A percentile compares a stretch with the other conserved stretches of the same genome.
These are phyloP conservation scores for Adansonia grandidieri DNA, from an alignment of 441 rosid species.

Conservation along the genomic window DNA sequence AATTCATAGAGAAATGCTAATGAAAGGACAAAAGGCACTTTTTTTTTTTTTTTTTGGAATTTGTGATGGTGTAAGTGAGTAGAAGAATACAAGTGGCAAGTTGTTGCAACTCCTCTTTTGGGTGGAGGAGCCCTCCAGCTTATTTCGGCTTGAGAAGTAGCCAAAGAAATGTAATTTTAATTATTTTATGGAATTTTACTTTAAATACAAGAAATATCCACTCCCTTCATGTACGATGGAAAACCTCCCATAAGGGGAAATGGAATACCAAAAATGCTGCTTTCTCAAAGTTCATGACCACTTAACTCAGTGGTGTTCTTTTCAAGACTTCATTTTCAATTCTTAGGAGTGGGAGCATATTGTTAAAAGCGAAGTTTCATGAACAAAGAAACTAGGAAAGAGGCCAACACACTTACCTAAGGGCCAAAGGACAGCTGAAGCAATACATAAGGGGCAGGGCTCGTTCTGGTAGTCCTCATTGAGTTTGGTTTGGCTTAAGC, in stretches of 20 bases:
- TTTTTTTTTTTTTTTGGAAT: too few relatives aligned
- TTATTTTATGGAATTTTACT: too few relatives aligned
- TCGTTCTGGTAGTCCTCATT: slow-evolving; percentile 8
- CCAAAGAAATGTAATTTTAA: background rate
- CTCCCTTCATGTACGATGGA: background rate
- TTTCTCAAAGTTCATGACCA: slow-evolving; percentile 20
- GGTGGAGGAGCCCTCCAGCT: too few relatives aligned
- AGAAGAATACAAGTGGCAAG: too few relatives aligned
- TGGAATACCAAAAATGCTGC: background rate
- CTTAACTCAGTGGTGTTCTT: slow-evolving; percentile 20
- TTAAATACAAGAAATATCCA: too few relatives aligned
- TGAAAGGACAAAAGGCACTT: too few relatives aligned
- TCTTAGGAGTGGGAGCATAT: slow-evolving; percentile 25
- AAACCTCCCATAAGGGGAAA: background rate
- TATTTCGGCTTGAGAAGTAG: background rate
- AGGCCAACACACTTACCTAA: slow-evolving; percentile 15
- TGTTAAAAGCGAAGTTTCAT: slow-evolving; percentile 5
- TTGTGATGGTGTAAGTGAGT: too few relatives aligned
- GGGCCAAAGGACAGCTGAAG: slow-evolving; percentile 6
- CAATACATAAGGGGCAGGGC: slow-evolving; percentile 17
- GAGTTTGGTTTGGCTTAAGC: background rate
- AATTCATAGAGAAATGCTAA: too few relatives aligned
- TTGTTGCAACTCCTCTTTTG: too few relatives aligned
- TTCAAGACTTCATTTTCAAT: slow-evolving; percentile 22
- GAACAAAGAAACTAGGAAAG: slow-evolving; percentile 23